Evolutionary conservation across 805 yeast genomes (phyloP).

Genomic region (Jamesozyma lodderae): DNA sequence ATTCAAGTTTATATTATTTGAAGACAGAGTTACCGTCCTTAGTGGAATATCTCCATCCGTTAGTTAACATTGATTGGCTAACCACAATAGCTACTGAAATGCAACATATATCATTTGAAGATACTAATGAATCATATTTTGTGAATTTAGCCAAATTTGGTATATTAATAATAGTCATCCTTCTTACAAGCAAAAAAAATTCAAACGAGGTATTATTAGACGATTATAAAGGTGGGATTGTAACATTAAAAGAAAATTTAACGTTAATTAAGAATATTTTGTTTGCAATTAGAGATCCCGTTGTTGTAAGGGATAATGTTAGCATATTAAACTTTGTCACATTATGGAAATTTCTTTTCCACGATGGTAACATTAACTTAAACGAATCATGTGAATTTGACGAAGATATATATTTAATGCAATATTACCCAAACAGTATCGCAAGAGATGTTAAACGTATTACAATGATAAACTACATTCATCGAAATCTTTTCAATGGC

Average conservation of each 20-base stretch:
- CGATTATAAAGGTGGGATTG: not conserved
- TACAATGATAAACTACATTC: not conserved
- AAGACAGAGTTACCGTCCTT: too few relatives aligned
- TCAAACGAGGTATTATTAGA: not conserved
- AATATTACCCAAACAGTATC: not conserved
- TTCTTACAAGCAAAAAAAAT: not conserved
- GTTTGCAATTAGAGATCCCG: not conserved
- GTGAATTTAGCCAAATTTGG: conserved; percentile 1
- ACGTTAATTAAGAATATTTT: not conserved
- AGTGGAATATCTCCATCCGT: too few relatives aligned
- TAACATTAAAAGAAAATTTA: not conserved
- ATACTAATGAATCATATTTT: too few relatives aligned
- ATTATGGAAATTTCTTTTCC: not conserved
- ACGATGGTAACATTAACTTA: not conserved
- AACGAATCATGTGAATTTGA: not conserved
- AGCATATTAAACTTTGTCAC: not conserved
- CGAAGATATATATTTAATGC: not conserved
- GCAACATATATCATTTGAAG: too few relatives aligned
- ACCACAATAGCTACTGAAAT: too few relatives aligned
- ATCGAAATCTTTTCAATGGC: not conserved
- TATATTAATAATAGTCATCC: not conserved
- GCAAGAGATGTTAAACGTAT: not conserved
- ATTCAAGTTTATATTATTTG: too few relatives aligned
- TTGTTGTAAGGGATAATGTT: not conserved
- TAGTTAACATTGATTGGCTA: too few relatives aligned